Conservation (phyloP, 352 stramenopile species). For the Globisporangium nodosum region DNA sequence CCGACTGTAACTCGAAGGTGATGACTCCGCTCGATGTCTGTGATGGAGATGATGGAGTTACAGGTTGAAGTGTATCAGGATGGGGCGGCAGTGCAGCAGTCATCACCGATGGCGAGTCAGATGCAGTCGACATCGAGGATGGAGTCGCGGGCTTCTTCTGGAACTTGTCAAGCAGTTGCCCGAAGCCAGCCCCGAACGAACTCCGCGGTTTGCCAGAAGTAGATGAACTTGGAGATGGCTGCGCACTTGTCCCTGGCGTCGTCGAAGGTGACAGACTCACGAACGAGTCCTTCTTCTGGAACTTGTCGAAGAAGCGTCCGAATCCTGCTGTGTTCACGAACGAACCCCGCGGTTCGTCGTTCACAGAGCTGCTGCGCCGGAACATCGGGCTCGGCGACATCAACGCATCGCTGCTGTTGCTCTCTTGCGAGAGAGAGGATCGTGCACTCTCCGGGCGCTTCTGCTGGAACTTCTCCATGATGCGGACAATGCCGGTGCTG, state of each 20-base stretch:
- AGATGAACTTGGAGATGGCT: constrained; percentile 2
- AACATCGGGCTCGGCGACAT: not conserved
- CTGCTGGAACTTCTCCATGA: constrained; percentile 7
- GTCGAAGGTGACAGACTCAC: not conserved
- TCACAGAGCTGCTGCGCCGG: constrained; percentile 8
- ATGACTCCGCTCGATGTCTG: not conserved
- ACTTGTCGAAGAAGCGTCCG: constrained; percentile 10
- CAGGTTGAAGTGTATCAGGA: not conserved
- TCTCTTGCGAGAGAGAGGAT: not conserved
- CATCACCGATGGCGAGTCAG: not conserved
- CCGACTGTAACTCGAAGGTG: not conserved
- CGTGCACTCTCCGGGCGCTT: not conserved
- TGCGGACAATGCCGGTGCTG: constrained; percentile 1
- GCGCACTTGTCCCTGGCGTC: not conserved
- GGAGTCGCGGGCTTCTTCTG: constrained; percentile 1
- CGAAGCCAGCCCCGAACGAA: constrained; percentile 1
- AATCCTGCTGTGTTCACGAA: constrained; percentile 2
- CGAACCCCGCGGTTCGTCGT: constrained; percentile 13
- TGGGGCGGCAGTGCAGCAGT: not conserved
- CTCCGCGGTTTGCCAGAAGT: not conserved
- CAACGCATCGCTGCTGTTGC: not conserved
- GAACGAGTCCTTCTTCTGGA: constrained; percentile 15
- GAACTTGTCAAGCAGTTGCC: constrained; percentile 6
- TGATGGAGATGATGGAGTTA: not conserved
- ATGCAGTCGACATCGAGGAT: not conserved